phyloP scores from a whole-genome alignment of 2,329 filamentous ascomycete species.

The Beauveria brongniartii region DNA sequence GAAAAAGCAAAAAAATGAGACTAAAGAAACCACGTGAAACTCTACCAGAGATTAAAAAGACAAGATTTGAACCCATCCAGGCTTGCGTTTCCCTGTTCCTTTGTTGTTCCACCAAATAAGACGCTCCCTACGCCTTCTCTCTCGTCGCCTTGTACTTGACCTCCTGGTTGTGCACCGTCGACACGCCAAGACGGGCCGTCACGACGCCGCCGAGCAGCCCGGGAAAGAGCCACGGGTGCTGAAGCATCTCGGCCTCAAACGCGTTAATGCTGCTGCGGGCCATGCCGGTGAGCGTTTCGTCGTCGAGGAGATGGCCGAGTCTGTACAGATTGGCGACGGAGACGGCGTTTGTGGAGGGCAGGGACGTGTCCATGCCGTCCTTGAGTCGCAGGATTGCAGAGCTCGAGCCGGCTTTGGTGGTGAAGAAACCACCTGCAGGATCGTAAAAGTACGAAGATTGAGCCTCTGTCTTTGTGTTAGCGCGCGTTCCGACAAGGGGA shows the following conservation, averaged over 20 bases:
- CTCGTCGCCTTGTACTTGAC: constrained; percentile 19
- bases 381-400: constrained; percentile 81
- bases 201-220: constrained; percentile 72
- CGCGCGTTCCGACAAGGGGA: not conserved
- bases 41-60: not conserved
- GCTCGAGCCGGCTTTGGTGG: constrained; percentile 52
- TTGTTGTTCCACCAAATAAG: not conserved
- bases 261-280: constrained; percentile 71
- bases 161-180: constrained; percentile 23
- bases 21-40: constrained; percentile 4
- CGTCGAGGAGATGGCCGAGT: constrained; percentile 60
- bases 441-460: constrained; percentile 78
- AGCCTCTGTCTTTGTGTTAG: constrained; percentile 39
- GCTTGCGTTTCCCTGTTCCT: not conserved
- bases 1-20: not conserved
- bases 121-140: constrained; percentile 14
- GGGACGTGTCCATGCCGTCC: constrained; percentile 87
- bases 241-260: constrained; percentile 85
- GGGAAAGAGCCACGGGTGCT: constrained; percentile 88
- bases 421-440: constrained; percentile 61
- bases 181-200: constrained; percentile 61
- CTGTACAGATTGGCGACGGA: constrained; percentile 84
- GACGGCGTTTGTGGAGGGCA: constrained; percentile 83
- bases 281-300: constrained; percentile 52
- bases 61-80: not conserved